These are phyloP conservation scores for Eucalyptus viminalis DNA, from an alignment of 345 rosid genomes.

Conservation along the genomic window DNA sequence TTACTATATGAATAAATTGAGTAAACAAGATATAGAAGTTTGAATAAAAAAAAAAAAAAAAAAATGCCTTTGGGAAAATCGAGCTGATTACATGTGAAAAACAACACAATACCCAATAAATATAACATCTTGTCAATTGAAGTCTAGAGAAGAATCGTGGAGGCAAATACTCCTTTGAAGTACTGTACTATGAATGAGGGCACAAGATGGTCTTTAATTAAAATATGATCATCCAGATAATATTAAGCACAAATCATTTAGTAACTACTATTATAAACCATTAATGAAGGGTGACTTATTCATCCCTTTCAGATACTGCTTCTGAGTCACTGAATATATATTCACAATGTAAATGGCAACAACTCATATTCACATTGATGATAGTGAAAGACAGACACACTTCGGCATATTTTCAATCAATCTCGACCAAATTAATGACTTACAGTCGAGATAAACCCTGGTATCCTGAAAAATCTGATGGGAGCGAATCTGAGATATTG, in stretches of 20 bases:
- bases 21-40: neutral
- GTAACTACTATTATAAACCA: neutral
- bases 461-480: constrained; percentile 19
- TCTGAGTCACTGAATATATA: neutral
- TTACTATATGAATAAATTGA: neutral
- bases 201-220: neutral
- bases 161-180: neutral
- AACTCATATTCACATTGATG: neutral
- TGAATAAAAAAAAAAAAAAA: neutral
- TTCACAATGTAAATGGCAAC: neutral
- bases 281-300: neutral
- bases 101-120: neutral
- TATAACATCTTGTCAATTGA: neutral
- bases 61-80: neutral
- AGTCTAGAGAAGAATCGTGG: neutral
- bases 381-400: neutral
- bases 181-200: neutral
- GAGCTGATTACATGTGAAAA: neutral
- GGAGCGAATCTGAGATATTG: constrained; percentile 21
- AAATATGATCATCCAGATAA: neutral
- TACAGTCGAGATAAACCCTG: neutral
- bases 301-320: neutral
- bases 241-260: neutral
- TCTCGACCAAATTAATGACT: neutral
- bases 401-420: neutral